Evolutionary conservation across 345 rosid genomes (phyloP).

Genomic region (Euphorbia pulcherrima): DNA sequence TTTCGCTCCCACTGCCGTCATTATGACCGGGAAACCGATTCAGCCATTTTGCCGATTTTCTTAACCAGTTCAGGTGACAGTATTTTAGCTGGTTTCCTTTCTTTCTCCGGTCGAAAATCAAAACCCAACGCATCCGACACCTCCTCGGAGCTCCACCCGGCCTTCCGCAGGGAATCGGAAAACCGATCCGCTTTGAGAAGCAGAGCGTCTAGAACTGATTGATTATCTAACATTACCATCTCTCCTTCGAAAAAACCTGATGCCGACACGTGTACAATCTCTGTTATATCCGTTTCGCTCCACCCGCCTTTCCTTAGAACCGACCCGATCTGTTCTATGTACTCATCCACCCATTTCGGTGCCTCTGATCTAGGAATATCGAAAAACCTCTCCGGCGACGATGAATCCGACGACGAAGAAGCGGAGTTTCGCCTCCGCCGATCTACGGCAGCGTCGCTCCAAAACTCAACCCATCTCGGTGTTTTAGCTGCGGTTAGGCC

Average conservation of each 20-base stretch:
- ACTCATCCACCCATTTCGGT: conserved; percentile 84
- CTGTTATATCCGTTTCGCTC: conserved; percentile 72
- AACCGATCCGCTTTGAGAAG: conserved; percentile 85
- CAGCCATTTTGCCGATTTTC: conserved; percentile 73
- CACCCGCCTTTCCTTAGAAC: conserved; percentile 84
- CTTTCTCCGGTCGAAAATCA: conserved; percentile 78
- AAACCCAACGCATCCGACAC: conserved; percentile 83
- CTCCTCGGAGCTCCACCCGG: conserved; percentile 98
- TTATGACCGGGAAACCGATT: conserved; percentile 73
- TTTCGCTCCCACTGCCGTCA: no score
- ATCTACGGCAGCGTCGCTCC: conserved; percentile 85
- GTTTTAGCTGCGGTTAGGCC: conserved; percentile 47
- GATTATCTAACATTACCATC: conserved; percentile 72
- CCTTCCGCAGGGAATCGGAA: conserved; percentile 75
- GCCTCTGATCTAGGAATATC: conserved; percentile 63
- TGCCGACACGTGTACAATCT: conserved; percentile 73
- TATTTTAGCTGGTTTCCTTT: conserved; percentile 61
- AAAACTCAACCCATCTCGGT: conserved; percentile 96
- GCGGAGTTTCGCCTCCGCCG: conserved; percentile 69
- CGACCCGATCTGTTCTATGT: conserved; percentile 69
- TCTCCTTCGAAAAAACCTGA: conserved; percentile 79
- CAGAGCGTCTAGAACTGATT: conserved; percentile 72
- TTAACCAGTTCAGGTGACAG: conserved; percentile 67
- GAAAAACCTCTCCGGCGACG: conserved; percentile 67
- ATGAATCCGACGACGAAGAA: conserved; percentile 41